Percentiles rank a stretch among this genome's conserved stretches.
phyloP scores from a whole-genome alignment of 129 eudicot species.

The Glebionis coronaria region DNA sequence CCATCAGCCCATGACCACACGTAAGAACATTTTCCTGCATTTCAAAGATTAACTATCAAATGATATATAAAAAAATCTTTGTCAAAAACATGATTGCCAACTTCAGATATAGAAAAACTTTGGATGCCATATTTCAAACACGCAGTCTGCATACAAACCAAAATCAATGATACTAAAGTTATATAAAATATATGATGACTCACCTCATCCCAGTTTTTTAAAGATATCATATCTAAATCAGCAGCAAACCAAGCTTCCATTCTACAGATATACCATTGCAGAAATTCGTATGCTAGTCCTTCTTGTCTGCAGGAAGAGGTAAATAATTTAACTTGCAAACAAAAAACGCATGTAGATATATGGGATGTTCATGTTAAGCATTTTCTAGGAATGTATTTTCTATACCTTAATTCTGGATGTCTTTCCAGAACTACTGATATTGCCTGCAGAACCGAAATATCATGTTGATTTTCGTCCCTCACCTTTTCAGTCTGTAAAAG shows the following conservation, averaged over 20 bases:
- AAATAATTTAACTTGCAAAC: not conserved
- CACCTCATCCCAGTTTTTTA: slow-evolving; percentile 94
- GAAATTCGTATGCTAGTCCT: slow-evolving; percentile 87
- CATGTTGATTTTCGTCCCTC: no score
- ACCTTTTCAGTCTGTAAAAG: no score
- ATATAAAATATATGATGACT: not conserved
- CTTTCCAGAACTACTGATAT: no score
- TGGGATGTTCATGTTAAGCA: no score
- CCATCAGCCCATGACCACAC: slow-evolving; percentile 99
- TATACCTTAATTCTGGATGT: no score
- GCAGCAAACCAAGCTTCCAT: slow-evolving; percentile 99
- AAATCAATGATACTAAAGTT: no score
- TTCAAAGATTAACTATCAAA: slow-evolving; percentile 15
- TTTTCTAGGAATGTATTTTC: no score
- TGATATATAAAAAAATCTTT: not conserved
- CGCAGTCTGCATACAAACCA: no score
- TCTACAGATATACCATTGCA: slow-evolving; percentile 98
- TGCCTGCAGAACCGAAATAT: no score
- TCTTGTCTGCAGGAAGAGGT: slow-evolving; percentile 48
- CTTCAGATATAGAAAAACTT: not conserved
- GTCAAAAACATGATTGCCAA: not conserved
- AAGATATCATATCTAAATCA: slow-evolving; percentile 88
- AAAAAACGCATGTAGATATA: not conserved
- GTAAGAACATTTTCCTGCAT: slow-evolving; percentile 86
- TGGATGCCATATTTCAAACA: no score